These are phyloP conservation scores for Larix sibirica DNA, from an alignment of 83 land plant genomes.

Conservation along the genomic window DNA sequence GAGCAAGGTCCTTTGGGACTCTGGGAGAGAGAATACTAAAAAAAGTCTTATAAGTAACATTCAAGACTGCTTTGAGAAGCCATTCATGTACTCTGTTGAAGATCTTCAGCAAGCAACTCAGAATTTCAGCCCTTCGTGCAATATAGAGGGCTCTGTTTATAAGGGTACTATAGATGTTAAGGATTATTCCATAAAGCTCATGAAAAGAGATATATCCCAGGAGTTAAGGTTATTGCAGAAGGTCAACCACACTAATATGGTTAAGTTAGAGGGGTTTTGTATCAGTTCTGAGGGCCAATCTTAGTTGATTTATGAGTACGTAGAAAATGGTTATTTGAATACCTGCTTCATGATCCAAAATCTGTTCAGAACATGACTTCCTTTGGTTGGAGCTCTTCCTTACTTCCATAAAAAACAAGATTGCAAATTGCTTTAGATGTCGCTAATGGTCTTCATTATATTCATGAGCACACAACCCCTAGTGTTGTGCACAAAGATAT, in stretches of 20 bases:
- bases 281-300: conserved; percentile 53
- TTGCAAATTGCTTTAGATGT: conserved; percentile 78
- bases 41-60: conserved; percentile 42
- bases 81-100: conserved; percentile 53
- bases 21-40: neutral
- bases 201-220: conserved; percentile 80
- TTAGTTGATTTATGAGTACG: conserved; percentile 81
- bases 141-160: conserved; percentile 73
- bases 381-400: conserved; percentile 14
- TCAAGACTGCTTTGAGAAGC: conserved; percentile 67
- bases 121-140: conserved; percentile 39
- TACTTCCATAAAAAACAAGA: conserved; percentile 58
- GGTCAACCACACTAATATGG: conserved; percentile 79
- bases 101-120: conserved; percentile 67
- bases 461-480: conserved; percentile 85
- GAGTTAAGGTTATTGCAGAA: conserved; percentile 82
- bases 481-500: conserved; percentile 86
- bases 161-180: conserved; percentile 49
- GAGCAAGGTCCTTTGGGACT: neutral
- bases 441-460: conserved; percentile 81
- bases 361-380: neutral
- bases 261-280: conserved; percentile 84
- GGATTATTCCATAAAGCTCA: conserved; percentile 73
- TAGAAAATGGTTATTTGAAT: conserved; percentile 77
- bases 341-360: conserved; percentile 47